Base-by-base conservation (phyloP, 805 yeast species). In the Vanderwaltozyma yarrowii region DNA sequence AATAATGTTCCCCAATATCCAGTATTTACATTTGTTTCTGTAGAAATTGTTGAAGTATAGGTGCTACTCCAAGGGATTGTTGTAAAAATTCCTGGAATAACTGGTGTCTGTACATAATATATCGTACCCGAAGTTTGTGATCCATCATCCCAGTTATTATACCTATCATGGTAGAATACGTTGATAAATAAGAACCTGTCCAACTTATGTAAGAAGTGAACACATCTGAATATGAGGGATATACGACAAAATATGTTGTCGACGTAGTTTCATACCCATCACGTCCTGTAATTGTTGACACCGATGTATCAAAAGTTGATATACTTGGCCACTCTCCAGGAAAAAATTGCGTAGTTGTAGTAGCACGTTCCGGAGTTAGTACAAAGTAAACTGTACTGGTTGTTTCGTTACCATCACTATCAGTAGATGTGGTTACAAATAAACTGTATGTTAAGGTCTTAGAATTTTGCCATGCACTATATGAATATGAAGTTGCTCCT, bases 1-100 rank as follows among this genome's bases (percentile, higher is more conserved):
- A 27, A 34, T 6, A 25, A 34, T 9, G 30, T 33, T 19, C 19
- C 36, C 12, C 31, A 33, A 19, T 4, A 33, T 2, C 36, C 36
- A 25, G 12, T 12, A 25, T 31, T 33, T 7, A 17, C 13, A 7
- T 2, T n/a, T 9, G 20, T 26, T 18, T 28, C 3, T 19, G 36
- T 33, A 4, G 11, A 17, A n/a, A 33, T 18, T 10, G 36, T 33
- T 9, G 32, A 17, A 3, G 37, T 35, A 16, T 25, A 18, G 5
- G 17, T 23, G 7, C 28, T 11, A 17, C 16, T 13, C 36, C 38
- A 30, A 2, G 30, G 11, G 13, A 24, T 13, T 7, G 17, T 26
- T 13, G 8, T 5, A 8, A 27, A 18, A 15, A 17, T 23, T 4
- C 29, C 28, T 12, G 19, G 12, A 8, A 13, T 18, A 6, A n/a